Evolutionary conservation across 495 filamentous ascomycete species (phyloP).

Genomic region (Trypethelium eluteriae): DNA sequence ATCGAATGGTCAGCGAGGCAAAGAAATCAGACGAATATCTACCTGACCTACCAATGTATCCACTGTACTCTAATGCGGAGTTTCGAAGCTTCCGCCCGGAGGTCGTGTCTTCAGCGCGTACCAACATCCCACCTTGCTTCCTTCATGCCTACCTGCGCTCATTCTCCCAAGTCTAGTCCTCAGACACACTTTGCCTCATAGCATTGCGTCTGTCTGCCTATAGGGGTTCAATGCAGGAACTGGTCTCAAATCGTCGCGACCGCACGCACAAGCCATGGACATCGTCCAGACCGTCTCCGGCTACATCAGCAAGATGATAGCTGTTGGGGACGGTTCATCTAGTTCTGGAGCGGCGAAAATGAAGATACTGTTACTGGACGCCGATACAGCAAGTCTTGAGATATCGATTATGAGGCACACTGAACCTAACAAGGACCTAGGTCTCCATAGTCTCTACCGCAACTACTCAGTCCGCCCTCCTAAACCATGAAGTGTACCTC

Average conservation of each 20-base stretch:
- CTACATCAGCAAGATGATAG: slow-evolving; percentile 97
- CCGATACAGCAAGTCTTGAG: slow-evolving; percentile 67
- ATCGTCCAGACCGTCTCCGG: slow-evolving; percentile 83
- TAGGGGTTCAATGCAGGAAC: too few species aligned
- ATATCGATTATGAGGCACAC: not conserved
- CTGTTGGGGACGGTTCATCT: slow-evolving; percentile 62
- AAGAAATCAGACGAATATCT: too few species aligned
- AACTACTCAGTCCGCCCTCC: slow-evolving; percentile 89
- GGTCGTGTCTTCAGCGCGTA: too few species aligned
- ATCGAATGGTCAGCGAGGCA: too few species aligned
- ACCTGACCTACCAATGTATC: too few species aligned
- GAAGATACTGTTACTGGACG: slow-evolving; percentile 95
- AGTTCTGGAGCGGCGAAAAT: slow-evolving; percentile 80
- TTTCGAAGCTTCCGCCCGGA: too few species aligned
- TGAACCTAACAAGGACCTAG: slow-evolving; percentile 32
- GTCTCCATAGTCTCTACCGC: slow-evolving; percentile 87
- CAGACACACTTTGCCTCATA: too few species aligned
- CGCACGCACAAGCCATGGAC: slow-evolving; percentile 55
- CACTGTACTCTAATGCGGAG: too few species aligned
- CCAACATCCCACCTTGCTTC: too few species aligned
- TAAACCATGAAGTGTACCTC: slow-evolving; percentile 95
- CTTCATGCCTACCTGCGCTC: too few species aligned
- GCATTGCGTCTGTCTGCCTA: too few species aligned
- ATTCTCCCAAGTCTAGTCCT: too few species aligned
- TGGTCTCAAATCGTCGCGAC: not conserved